Evolutionary conservation across 306 rosid genomes (phyloP), one percentile per base, ranked within the genome.

Genomic region (Lagenaria siceraria): DNA sequence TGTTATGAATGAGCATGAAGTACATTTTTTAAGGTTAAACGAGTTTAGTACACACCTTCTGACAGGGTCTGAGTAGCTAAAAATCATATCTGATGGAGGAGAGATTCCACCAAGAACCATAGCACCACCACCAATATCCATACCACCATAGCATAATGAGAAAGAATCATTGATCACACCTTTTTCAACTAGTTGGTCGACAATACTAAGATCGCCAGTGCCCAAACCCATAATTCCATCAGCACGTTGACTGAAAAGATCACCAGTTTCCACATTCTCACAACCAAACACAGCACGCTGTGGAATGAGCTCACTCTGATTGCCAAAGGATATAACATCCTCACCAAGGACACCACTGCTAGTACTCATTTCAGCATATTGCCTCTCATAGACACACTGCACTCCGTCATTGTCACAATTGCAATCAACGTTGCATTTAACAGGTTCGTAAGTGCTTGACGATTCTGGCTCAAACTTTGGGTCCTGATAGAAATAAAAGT

Each of bases 181-280:
- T 71, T 84, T 92, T 17, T 85, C 90, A 77, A 96, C 98, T 52
- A 96, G 89, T 51, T 96, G 99, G 80, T 96, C 98, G 79, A 96
- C 88, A 42, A 96, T 87, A 78, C 99, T 96, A 11, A 87, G 83
- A 81, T 90, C 92, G 10, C 99, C 99, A 4, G 90, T 84, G 62
- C 99, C 99, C 87, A 96, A 87, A 55, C 98, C 99, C 97, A 96
- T 90, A 74, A 96, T 96, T 68, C 98, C 99, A 85, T 96, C 99
- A 4, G 99, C 99, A 49, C 73, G 92, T 86, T 96, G 98, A 80
- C 89, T 87, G 77, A 81, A 90, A 62, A 96, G 81, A 79, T 92
- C 98, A n/a, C 99, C 99, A 9, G 97, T 90, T 81, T 96, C 99
- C 78, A 43, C 56, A 38, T 87, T 92, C 82, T 92, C 99, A 66